A percentile compares a stretch with the other conserved stretches of the same genome.
Evolutionary conservation across 1,284 basidiomycete genomes (phyloP).

Genomic region (Naganishia sp.): DNA sequence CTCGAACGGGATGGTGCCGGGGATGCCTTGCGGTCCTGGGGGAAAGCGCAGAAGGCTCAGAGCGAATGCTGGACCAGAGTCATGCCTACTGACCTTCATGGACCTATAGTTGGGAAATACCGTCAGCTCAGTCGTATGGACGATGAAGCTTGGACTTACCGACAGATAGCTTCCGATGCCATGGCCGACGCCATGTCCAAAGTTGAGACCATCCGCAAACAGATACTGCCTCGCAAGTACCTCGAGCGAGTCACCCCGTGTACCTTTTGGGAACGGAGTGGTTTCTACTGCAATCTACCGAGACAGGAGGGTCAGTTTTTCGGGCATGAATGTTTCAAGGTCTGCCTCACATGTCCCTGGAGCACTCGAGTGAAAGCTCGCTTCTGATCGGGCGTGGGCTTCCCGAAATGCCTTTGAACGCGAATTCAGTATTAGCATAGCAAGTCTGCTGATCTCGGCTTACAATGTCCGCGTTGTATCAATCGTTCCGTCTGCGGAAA

Average conservation of each 20-base stretch:
- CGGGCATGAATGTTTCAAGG: not conserved
- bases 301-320: too few relatives aligned
- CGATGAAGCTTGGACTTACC: not conserved
- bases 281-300: slow-evolving; percentile 82
- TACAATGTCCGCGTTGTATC: slow-evolving; percentile 79
- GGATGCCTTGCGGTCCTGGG: slow-evolving; percentile 35
- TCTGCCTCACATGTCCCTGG: slow-evolving; percentile 80
- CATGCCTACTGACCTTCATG: slow-evolving; percentile 46
- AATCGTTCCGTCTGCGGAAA: slow-evolving; percentile 78
- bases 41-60: not conserved
- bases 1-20: slow-evolving; percentile 60
- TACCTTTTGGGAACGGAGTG: slow-evolving; percentile 84
- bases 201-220: slow-evolving; percentile 85
- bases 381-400: slow-evolving; percentile 74
- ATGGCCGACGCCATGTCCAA: slow-evolving; percentile 54
- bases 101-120: slow-evolving; percentile 35
- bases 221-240: slow-evolving; percentile 80
- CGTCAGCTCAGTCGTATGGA: not conserved
- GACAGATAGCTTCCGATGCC: slow-evolving; percentile 45
- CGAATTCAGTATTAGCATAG: not conserved
- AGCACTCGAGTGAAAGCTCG: slow-evolving; percentile 92
- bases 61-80: not conserved
- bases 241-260: slow-evolving; percentile 75
- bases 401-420: slow-evolving; percentile 70
- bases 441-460: not conserved